A percentile compares a stretch with the other conserved stretches of the same genome.
Conservation (phyloP, 139 green algal genomes). For the Chlamydomonas sphaeroides region DNA sequence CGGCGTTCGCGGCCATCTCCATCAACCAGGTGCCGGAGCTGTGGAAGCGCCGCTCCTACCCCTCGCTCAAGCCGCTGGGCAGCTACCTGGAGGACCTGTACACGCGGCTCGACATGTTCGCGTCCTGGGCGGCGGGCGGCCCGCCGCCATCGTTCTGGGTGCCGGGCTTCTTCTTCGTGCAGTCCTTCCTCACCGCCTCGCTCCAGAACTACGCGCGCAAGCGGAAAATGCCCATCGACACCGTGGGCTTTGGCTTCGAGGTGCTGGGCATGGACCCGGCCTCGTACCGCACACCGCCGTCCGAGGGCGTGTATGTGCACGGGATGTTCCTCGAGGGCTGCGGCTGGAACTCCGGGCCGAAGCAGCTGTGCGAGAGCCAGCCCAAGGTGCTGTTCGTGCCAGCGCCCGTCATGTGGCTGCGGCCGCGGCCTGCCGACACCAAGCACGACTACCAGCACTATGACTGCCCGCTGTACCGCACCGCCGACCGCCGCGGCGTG, state of each 20-base stretch:
- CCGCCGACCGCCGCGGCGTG: slow-evolving; percentile 75
- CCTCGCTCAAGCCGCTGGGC: slow-evolving; percentile 75
- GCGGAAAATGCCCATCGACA: slow-evolving; percentile 79
- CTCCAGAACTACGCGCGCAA: slow-evolving; percentile 83
- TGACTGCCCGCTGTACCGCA: slow-evolving; percentile 85
- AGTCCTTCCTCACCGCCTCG: slow-evolving; percentile 80
- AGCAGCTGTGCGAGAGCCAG: slow-evolving; percentile 67
- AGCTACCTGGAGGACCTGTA: slow-evolving; percentile 81
- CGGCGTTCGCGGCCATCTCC: slow-evolving; percentile 69
- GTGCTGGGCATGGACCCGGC: slow-evolving; percentile 70
- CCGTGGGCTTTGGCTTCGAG: slow-evolving; percentile 78
- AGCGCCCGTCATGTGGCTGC: slow-evolving; percentile 76
- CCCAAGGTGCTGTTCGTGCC: slow-evolving; percentile 77
- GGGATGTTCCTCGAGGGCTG: slow-evolving; percentile 80
- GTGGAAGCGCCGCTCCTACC: slow-evolving; percentile 75
- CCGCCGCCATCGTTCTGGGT: slow-evolving; percentile 80
- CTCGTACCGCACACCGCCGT: slow-evolving; percentile 54
- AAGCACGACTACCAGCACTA: slow-evolving; percentile 68
- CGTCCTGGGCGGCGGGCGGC: slow-evolving; percentile 59
- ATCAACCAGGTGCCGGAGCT: slow-evolving; percentile 77
- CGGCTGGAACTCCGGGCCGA: slow-evolving; percentile 63
- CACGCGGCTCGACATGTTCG: slow-evolving; percentile 68
- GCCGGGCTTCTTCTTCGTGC: slow-evolving; percentile 88
- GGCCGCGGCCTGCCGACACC: slow-evolving; percentile 59
- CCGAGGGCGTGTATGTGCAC: slow-evolving; percentile 75